phyloP scores from a whole-genome alignment of 2,329 filamentous ascomycete species.

The Sporothrix brasiliensis region DNA sequence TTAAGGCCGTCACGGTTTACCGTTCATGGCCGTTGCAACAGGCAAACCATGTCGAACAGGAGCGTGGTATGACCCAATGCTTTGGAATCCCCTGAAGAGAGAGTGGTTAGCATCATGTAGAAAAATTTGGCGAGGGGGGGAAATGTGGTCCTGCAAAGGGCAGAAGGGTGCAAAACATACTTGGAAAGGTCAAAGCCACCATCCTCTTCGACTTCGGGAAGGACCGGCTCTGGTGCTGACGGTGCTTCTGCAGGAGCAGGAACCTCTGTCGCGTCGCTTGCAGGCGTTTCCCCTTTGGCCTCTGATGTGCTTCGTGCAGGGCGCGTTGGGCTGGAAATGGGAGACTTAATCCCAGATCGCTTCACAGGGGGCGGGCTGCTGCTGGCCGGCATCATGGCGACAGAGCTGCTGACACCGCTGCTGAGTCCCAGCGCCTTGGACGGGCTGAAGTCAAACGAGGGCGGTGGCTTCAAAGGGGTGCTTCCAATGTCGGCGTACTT shows the following conservation, averaged over 20 bases:
- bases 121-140: too few relatives aligned
- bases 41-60: constrained; percentile 53
- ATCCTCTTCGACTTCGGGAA: constrained; percentile 51
- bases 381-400: constrained; percentile 52
- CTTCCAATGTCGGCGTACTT: constrained; percentile 78
- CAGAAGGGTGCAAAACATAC: constrained; percentile 45
- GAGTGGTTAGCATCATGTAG: constrained; percentile 38
- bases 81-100: constrained; percentile 61
- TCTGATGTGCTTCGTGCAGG: constrained; percentile 18
- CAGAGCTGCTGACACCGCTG: constrained; percentile 33
- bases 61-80: constrained; percentile 65
- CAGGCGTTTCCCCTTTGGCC: constrained; percentile 6
- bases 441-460: constrained; percentile 61
- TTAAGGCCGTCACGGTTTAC: constrained; percentile 36
- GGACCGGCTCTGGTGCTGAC: constrained; percentile 36
- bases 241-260: not conserved
- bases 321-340: constrained; percentile 54
- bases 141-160: not conserved
- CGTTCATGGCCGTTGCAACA: constrained; percentile 48
- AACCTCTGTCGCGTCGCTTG: constrained; percentile 24
- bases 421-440: constrained; percentile 47
- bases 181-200: constrained; percentile 62
- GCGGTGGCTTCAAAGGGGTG: constrained; percentile 62
- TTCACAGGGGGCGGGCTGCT: constrained; percentile 59
- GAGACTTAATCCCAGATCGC: constrained; percentile 51